phyloP scores from a whole-genome alignment of 768 basidiomycete species.

The Leccinum rimulosum region DNA sequence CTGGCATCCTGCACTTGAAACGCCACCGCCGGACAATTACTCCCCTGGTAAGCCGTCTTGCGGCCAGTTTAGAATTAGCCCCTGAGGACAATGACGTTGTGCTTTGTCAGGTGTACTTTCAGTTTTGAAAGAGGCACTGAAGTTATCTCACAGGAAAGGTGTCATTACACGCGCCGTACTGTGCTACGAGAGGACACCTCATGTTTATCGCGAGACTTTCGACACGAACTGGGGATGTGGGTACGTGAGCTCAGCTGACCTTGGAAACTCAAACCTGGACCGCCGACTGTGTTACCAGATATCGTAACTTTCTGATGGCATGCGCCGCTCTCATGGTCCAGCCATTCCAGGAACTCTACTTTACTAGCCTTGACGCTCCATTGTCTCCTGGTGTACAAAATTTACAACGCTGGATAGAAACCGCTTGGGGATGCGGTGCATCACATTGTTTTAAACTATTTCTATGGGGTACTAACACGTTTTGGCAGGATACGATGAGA shows the following conservation, averaged over 20 bases:
- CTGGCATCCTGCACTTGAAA: slow-evolving; percentile 54
- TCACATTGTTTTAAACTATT: background rate
- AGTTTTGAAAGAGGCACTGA: slow-evolving; percentile 54
- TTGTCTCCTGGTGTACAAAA: slow-evolving; percentile 67
- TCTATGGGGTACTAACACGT: background rate
- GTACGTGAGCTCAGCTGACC: slow-evolving; percentile 34
- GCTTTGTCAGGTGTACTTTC: slow-evolving; percentile 56
- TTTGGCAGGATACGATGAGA: slow-evolving; percentile 62
- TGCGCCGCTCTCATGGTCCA: slow-evolving; percentile 74
- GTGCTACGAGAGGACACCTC: slow-evolving; percentile 60
- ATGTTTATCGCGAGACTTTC: slow-evolving; percentile 56
- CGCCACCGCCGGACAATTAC: slow-evolving; percentile 52
- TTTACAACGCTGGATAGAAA: slow-evolving; percentile 76
- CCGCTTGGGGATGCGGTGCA: slow-evolving; percentile 71
- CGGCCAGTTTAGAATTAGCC: slow-evolving; percentile 3
- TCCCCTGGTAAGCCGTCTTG: slow-evolving; percentile 58
- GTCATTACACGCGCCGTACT: slow-evolving; percentile 55
- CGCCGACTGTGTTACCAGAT: slow-evolving; percentile 41
- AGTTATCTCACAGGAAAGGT: slow-evolving; percentile 49
- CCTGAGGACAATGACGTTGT: slow-evolving; percentile 11
- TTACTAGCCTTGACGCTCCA: slow-evolving; percentile 54
- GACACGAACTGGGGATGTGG: slow-evolving; percentile 76
- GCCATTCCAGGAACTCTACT: slow-evolving; percentile 57
- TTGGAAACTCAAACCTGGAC: slow-evolving; percentile 2
- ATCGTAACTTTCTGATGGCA: slow-evolving; percentile 80